Evolutionary conservation across 768 basidiomycete species (phyloP).

Genomic region (Lactarius pseudohatsudake): DNA sequence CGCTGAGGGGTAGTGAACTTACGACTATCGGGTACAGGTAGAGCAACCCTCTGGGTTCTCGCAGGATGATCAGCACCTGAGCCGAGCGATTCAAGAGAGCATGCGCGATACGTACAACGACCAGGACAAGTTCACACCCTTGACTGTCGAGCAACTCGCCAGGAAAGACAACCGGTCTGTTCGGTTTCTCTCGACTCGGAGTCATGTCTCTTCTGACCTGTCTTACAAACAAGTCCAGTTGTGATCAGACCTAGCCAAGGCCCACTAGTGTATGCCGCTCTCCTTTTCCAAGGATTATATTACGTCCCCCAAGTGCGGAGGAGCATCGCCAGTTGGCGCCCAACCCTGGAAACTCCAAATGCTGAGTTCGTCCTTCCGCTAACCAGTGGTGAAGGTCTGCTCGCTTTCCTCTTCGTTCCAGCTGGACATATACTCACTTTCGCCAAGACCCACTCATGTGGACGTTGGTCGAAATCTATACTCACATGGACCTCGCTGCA

Average conservation of each 20-base stretch:
- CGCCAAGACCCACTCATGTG: slow-evolving; percentile 49
- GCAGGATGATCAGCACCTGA: slow-evolving; percentile 61
- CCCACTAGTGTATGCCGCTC: slow-evolving; percentile 55
- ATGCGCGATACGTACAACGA: slow-evolving; percentile 45
- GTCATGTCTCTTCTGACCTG: not conserved
- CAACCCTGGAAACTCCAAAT: slow-evolving; percentile 18
- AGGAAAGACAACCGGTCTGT: slow-evolving; percentile 60
- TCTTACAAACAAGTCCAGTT: slow-evolving; percentile 52
- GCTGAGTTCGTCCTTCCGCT: slow-evolving; percentile 33
- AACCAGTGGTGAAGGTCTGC: slow-evolving; percentile 39
- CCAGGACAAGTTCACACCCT: slow-evolving; percentile 51
- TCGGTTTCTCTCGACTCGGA: not conserved
- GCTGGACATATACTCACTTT: slow-evolving; percentile 6
- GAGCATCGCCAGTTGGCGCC: slow-evolving; percentile 40
- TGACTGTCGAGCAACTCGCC: slow-evolving; percentile 51
- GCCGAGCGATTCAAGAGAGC: slow-evolving; percentile 72
- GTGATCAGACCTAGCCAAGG: slow-evolving; percentile 59
- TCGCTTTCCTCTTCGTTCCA: not conserved
- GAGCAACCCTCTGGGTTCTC: slow-evolving; percentile 37
- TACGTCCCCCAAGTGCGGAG: slow-evolving; percentile 69
- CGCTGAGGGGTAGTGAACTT: slow-evolving; percentile 1
- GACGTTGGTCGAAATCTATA: slow-evolving; percentile 63
- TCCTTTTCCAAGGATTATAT: slow-evolving; percentile 65
- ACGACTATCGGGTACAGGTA: slow-evolving; percentile 22
- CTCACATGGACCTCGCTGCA: slow-evolving; percentile 66